phyloP scores from a whole-genome alignment of 306 rosid genomes.

The Medicago arabica region DNA sequence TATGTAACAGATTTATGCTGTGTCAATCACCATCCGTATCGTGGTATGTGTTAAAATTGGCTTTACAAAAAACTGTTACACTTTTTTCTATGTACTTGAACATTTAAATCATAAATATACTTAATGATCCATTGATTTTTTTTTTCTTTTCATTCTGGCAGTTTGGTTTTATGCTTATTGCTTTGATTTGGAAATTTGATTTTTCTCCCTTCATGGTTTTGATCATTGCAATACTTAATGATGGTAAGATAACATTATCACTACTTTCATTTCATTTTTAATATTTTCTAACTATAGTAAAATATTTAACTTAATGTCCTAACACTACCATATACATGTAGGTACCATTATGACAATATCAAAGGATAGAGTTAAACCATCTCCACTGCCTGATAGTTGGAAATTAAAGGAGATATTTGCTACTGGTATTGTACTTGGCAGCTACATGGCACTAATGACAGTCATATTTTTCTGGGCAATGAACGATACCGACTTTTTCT shows the following conservation, averaged over 20 bases:
- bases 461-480: conserved; percentile 86
- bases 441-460: conserved; percentile 92
- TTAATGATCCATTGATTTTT: neutral
- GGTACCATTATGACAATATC: conserved; percentile 97
- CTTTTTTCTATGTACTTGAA: neutral
- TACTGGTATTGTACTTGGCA: conserved; percentile 88
- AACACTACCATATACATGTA: conserved; percentile 33
- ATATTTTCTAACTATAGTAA: neutral
- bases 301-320: conserved; percentile 25
- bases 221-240: conserved; percentile 88
- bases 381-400: conserved; percentile 94
- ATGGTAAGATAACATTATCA: conserved; percentile 56
- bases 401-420: conserved; percentile 88
- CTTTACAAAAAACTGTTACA: neutral
- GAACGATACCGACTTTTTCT: conserved; percentile 67
- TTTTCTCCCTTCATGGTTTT: conserved; percentile 97
- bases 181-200: conserved; percentile 92
- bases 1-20: conserved; percentile 80
- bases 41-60: conserved; percentile 67
- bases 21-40: conserved; percentile 92
- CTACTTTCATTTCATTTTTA: neutral
- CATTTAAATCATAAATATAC: conserved; percentile 1
- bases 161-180: conserved; percentile 93
- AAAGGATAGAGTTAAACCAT: conserved; percentile 94
- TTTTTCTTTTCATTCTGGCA: conserved; percentile 44